These are phyloP conservation scores for Tremella yokohamensis DNA, from an alignment of 768 basidiomycete species.

Conservation along the genomic window DNA sequence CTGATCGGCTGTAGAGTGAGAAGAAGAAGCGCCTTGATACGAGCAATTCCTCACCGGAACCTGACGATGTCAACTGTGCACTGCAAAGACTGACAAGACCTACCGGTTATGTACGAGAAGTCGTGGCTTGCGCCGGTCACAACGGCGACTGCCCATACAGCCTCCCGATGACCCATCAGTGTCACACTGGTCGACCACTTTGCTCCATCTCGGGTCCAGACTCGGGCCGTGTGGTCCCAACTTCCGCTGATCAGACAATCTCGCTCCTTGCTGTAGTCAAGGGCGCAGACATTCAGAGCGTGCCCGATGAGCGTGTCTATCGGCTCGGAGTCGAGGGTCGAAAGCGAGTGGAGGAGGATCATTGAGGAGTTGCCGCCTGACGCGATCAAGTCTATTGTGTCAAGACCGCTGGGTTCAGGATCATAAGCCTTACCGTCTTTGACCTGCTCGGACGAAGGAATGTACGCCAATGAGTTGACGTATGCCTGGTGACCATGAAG, in stretches of 20 bases:
- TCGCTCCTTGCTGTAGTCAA: slow-evolving; percentile 21
- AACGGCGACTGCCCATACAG: slow-evolving; percentile 47
- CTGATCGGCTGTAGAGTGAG: slow-evolving; percentile 31
- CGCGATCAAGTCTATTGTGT: slow-evolving; percentile 18
- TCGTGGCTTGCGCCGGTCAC: slow-evolving; percentile 26
- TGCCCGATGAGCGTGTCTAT: slow-evolving; percentile 32
- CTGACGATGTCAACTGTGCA: too few species aligned
- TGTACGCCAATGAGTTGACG: slow-evolving; percentile 43
- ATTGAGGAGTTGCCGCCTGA: slow-evolving; percentile 40
- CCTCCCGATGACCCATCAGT: slow-evolving; percentile 42
- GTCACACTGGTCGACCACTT: slow-evolving; percentile 25
- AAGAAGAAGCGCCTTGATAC: too few species aligned
- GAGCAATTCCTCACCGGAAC: too few species aligned
- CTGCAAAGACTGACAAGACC: too few species aligned
- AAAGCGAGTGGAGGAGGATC: slow-evolving; percentile 38
- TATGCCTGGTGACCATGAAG: slow-evolving; percentile 39
- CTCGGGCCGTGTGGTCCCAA: slow-evolving; percentile 48
- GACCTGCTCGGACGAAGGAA: slow-evolving; percentile 15
- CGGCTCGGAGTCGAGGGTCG: slow-evolving; percentile 21
- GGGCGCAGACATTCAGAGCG: slow-evolving; percentile 35
- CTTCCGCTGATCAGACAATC: slow-evolving; percentile 43
- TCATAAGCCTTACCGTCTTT: slow-evolving; percentile 9
- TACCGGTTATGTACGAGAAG: too few species aligned
- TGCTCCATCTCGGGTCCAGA: slow-evolving; percentile 27
- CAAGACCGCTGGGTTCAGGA: not conserved